phyloP scores from a whole-genome alignment of 2,329 filamentous ascomycete genomes.

The Aspergillus sp. region DNA sequence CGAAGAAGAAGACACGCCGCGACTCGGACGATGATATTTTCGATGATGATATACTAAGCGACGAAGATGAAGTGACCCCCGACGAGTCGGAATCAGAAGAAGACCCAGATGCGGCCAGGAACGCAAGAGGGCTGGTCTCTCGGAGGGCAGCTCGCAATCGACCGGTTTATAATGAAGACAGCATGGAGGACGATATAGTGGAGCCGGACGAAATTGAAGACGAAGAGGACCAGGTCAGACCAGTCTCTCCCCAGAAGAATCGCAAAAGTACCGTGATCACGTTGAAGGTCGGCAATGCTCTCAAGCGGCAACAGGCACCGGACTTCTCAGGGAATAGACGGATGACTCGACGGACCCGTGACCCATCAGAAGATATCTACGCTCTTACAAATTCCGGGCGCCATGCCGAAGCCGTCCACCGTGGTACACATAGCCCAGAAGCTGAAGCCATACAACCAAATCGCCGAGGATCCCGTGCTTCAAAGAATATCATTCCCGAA shows the following conservation, averaged over 20 bases:
- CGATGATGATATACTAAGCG: constrained; percentile 33
- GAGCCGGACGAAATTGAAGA: constrained; percentile 17
- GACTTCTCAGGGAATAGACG: constrained; percentile 37
- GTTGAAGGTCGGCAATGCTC: constrained; percentile 23
- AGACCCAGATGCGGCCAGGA: constrained; percentile 44
- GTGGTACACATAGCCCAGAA: constrained; percentile 51
- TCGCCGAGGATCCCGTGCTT: constrained; percentile 25
- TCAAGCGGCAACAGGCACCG: constrained; percentile 21
- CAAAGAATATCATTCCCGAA: constrained; percentile 35
- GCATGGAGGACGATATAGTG: constrained; percentile 29
- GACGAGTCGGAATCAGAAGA: constrained; percentile 43
- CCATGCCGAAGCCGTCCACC: constrained; percentile 51
- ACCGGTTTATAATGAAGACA: constrained; percentile 53
- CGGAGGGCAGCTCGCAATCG: constrained; percentile 52
- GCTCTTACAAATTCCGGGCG: constrained; percentile 56
- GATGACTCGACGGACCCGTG: constrained; percentile 56
- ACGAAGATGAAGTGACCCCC: constrained; percentile 38
- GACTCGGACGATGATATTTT: constrained; percentile 44
- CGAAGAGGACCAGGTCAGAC: constrained; percentile 17
- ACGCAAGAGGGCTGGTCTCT: constrained; percentile 53
- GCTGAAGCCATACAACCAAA: constrained; percentile 13
- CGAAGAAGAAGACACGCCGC: constrained; percentile 35
- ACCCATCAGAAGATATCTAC: constrained; percentile 52
- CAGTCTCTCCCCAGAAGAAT: constrained; percentile 11
- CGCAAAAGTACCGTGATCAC: constrained; percentile 23